Base-by-base conservation (phyloP, 129 eudicot genomes). In the Erigeron canadensis region DNA sequence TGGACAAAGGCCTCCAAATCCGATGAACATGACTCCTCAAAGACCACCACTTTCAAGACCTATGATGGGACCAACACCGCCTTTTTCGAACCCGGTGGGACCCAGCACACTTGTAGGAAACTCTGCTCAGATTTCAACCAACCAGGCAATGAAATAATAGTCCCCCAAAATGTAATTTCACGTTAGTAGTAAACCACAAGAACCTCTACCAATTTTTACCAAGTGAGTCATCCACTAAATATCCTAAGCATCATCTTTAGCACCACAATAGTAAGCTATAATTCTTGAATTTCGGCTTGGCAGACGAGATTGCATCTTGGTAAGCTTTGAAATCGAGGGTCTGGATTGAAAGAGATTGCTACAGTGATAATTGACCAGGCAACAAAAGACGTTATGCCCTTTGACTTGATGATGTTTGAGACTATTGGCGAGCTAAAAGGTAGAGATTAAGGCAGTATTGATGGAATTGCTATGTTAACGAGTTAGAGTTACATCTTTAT, bases 41-140 rank as follows among this genome's bases (percentile, higher is more conserved):
- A 74, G 94, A 65, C 93, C 93, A 45, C 93, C 93, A 55, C 79
- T 84, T 46, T 83, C 97, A 38, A 87, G 89, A 70, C 87, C 96
- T 2, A 51, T 81, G 65, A 86, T 84, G 89, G 67, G 87, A n/a
- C 65, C 86, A 1, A 67, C 61, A 50, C 81, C 78, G 7, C 64
- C 88, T 60, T 28, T 79, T 21, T 57, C 90, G 45, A 77, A 81
- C 77, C 47, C 77, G 13, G 59, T 15, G 62, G 74, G 45, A 38
- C 80, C 86, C 5, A 58, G 81, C 48, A 56, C 71, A 47, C 70
- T 58, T 56, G 74, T 83, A 4, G 88, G 83, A 63, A 80, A 59
- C 81, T 47, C 92, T 10, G 70, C 74, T 73, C 94, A 72, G 80
- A 38, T 78, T 68, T 75, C 87, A 71, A 65, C 65, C 54, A 83